Conservation (phyloP, 2,329 filamentous ascomycete genomes). For the Neoarthrinium moseri region DNA sequence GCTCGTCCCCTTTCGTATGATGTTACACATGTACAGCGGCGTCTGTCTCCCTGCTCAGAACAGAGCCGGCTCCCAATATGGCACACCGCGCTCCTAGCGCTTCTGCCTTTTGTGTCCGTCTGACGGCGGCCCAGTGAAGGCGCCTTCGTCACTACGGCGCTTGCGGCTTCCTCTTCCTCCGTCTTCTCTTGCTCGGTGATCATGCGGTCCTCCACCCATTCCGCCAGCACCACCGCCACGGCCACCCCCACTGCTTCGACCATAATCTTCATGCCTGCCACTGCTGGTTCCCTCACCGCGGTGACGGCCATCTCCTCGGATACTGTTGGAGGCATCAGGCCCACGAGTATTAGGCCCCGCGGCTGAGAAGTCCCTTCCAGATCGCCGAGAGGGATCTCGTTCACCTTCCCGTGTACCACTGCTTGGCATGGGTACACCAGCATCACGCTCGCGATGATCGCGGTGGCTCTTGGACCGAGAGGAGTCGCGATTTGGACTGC, state of each 20-base stretch:
- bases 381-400: conserved; percentile 26
- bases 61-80: no score
- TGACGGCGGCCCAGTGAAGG: conserved; percentile 17
- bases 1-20: no score
- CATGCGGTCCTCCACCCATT: conserved; percentile 32
- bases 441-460: conserved; percentile 27
- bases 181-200: conserved; percentile 31
- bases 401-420: conserved; percentile 26
- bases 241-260: conserved; percentile 16
- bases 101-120: conserved; percentile 56
- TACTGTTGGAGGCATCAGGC: conserved; percentile 2
- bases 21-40: no score
- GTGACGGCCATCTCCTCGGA: conserved; percentile 16
- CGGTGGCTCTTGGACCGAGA: conserved; percentile 32
- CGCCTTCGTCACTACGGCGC: conserved; percentile 49
- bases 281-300: conserved; percentile 8
- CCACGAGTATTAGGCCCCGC: neutral
- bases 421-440: conserved; percentile 19
- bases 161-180: conserved; percentile 39
- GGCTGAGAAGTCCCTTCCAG: conserved; percentile 11
- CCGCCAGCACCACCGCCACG: conserved; percentile 30
- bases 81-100: conserved; percentile 32
- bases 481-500: conserved; percentile 46
- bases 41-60: no score
- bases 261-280: conserved; percentile 25